Conservation (phyloP, 1,139 yeast genomes). For the Saccharomyces hybrid region DNA sequence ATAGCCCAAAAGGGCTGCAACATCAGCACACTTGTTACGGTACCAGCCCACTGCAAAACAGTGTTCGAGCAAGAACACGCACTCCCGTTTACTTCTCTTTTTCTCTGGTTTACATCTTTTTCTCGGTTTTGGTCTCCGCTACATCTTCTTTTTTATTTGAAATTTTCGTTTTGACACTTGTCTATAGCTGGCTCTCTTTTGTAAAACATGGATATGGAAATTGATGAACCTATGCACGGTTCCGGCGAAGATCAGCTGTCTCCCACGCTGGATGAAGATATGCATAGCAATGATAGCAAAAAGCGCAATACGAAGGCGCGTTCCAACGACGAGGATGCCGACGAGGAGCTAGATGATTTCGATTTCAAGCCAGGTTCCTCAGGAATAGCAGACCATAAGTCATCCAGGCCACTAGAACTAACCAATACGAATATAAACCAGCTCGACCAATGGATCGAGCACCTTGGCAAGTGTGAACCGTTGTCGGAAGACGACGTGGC, state of each 20-base stretch:
- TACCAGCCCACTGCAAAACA: not conserved
- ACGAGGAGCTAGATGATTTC: conserved; percentile 11
- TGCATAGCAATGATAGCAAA: conserved; percentile 5
- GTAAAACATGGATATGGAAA: conserved; percentile 50
- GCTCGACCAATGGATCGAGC: conserved; percentile 84
- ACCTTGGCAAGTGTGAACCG: conserved; percentile 70
- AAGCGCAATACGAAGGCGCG: not conserved
- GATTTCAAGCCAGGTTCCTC: conserved; percentile 17
- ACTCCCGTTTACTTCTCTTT: not conserved
- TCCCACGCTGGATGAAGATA: conserved; percentile 30
- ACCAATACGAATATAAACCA: conserved; percentile 44
- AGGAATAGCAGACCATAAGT: conserved; percentile 31
- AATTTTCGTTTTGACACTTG: not conserved
- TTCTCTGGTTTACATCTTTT: not conserved
- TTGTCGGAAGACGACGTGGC: conserved; percentile 73
- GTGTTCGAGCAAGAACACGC: not conserved
- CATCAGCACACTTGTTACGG: not conserved
- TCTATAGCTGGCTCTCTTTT: not conserved
- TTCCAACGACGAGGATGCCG: conserved; percentile 8
- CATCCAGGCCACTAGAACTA: conserved; percentile 33
- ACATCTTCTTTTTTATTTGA: not conserved
- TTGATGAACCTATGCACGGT: conserved; percentile 67
- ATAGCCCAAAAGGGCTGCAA: not conserved
- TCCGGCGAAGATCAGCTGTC: conserved; percentile 40
- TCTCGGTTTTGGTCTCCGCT: not conserved